Evolutionary conservation across 1,284 basidiomycete genomes (phyloP), one percentile per base, ranked within the genome.

Genomic region (Cryptococcus wingfieldii): DNA sequence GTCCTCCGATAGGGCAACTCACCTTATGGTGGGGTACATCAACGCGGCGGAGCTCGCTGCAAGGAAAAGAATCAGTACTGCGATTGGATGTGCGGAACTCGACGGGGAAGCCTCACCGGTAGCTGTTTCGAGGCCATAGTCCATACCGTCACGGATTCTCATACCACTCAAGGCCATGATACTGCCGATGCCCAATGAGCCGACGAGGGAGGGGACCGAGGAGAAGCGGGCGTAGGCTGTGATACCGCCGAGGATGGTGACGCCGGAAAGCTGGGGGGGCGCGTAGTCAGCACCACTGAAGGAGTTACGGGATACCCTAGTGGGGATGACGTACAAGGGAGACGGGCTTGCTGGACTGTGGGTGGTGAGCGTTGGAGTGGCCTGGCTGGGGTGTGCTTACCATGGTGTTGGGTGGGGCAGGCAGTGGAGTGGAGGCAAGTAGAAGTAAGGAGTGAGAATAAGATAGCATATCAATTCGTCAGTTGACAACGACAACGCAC

Each of bases 111-210:
- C 62, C 61, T 48, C 56, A 65, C 64, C 62, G 14, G 62, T 56
- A 34, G 72, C 72, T 1, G 65, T 62, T 50, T 70, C 69, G 23
- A 59, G 48, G 1, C 72, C 72, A 31, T 62, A 64, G 7, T 61
- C 51, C 64, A 70, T 60, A 1, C 60, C 58, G 56, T 74, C 72
- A n/a, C 63, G 50, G 47, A 74, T 70, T 18, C 70, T 48, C 67
- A 74, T 68, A 18, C 56, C 53, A 38, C 66, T 64, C 23, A 68
- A 25, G 5, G 63, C 64, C 70, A 72, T 70, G 18, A 58, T 38
- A n/a, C 62, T 60, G 7, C 64, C 68, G 18, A 72, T 62, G 5
- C 60, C 66, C 19, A 71, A 54, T 1, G 64, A 67, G 5, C 54
- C 68, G 16, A 66, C 39, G 34, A 74, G 61, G 1, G 68, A 64